Evolutionary conservation across 768 basidiomycete species (phyloP).

Genomic region (Candolleomyces efflorescens): DNA sequence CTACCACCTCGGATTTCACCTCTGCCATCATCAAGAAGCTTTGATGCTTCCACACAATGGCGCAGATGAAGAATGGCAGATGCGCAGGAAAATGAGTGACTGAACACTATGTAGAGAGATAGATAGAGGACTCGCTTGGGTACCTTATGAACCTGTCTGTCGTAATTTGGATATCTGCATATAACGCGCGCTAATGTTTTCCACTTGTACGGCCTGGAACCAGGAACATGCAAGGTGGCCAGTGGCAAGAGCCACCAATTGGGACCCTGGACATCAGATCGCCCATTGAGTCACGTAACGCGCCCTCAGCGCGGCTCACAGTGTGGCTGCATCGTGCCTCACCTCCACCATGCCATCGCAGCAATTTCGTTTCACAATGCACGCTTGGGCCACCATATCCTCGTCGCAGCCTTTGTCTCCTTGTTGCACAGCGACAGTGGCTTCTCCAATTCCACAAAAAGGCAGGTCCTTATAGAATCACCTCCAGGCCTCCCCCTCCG

Average conservation of each 20-base stretch:
- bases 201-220: neutral
- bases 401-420: neutral
- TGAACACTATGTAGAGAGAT: neutral
- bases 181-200: neutral
- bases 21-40: constrained; percentile 84
- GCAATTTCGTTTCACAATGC: neutral
- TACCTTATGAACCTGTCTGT: neutral
- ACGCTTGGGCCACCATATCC: neutral
- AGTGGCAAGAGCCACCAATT: too few relatives aligned
- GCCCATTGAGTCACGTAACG: neutral
- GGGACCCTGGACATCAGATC: too few relatives aligned
- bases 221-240: neutral
- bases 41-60: constrained; percentile 19
- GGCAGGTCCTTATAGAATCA: neutral
- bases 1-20: constrained; percentile 95
- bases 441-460: neutral
- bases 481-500: constrained; percentile 5
- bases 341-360: neutral
- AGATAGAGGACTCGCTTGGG: neutral
- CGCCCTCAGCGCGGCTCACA: neutral
- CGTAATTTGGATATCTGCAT: constrained; percentile 1
- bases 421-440: neutral
- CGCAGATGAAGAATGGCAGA: constrained; percentile 1
- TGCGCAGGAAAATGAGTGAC: neutral
- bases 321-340: neutral